Percentiles rank a stretch among this genome's conserved stretches.
These are phyloP conservation scores for Xylariaceae sp. DNA, from an alignment of 2,329 filamentous ascomycete species.

Conservation along the genomic window DNA sequence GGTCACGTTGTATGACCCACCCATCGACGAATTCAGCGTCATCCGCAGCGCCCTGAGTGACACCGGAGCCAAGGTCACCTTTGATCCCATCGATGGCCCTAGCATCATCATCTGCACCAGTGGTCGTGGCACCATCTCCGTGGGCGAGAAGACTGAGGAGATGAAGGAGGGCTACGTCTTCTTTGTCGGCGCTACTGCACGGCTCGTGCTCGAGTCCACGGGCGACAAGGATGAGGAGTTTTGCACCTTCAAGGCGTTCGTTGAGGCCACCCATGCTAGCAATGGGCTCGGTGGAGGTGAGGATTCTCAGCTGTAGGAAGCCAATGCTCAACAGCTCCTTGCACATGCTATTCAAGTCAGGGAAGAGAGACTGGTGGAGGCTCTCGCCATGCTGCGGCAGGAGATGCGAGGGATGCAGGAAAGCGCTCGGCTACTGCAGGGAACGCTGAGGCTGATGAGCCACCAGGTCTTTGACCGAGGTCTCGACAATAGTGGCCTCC, in stretches of 20 bases:
- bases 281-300: conserved; percentile 21
- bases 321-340: no score
- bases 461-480: no score
- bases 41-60: conserved; percentile 73
- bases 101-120: conserved; percentile 90
- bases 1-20: conserved; percentile 81
- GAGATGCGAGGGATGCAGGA: no score
- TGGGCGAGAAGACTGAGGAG: conserved; percentile 77
- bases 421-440: no score
- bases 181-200: conserved; percentile 85
- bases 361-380: no score
- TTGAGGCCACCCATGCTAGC: conserved; percentile 64
- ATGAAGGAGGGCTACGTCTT: conserved; percentile 72
- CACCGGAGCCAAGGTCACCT: conserved; percentile 76
- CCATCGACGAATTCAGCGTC: conserved; percentile 94
- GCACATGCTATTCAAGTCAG: no score
- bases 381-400: no score
- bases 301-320: no score
- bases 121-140: conserved; percentile 78
- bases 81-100: conserved; percentile 82
- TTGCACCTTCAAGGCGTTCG: conserved; percentile 90
- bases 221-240: conserved; percentile 65
- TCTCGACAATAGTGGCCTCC: no score
- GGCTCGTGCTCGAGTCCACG: conserved; percentile 72
- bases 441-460: no score